Conservation (phyloP, 345 rosid genomes). For the Stellera chamaejasme region DNA sequence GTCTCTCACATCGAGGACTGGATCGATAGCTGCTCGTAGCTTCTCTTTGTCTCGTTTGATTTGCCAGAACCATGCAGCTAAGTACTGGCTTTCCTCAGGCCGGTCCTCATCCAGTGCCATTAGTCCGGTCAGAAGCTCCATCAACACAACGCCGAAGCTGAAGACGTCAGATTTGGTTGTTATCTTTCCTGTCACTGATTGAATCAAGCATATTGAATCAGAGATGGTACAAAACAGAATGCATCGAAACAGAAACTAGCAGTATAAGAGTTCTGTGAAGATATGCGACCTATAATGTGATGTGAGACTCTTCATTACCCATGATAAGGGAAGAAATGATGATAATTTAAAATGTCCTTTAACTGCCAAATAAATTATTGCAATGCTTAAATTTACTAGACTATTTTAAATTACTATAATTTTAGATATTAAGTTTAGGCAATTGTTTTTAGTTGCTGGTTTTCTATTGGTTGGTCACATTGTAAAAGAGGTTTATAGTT, state of each 20-base stretch:
- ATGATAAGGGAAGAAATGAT: neutral
- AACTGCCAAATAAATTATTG: too few relatives aligned
- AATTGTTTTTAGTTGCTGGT: too few relatives aligned
- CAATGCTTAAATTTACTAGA: too few relatives aligned
- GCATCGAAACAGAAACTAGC: neutral
- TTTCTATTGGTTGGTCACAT: too few relatives aligned
- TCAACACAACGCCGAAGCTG: conserved; percentile 68
- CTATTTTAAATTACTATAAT: too few relatives aligned
- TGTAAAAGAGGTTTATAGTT: too few relatives aligned
- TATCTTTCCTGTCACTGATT: conserved; percentile 64
- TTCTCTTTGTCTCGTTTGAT: conserved; percentile 50
- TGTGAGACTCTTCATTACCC: neutral
- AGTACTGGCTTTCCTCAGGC: conserved; percentile 66
- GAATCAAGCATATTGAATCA: conserved; percentile 7
- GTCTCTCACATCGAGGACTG: conserved; percentile 38
- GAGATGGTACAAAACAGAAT: conserved; percentile 2
- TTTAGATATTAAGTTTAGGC: too few relatives aligned
- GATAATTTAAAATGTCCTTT: neutral
- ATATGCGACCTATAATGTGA: too few relatives aligned
- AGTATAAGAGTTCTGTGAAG: too few relatives aligned
- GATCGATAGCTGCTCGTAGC: conserved; percentile 52
- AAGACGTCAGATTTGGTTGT: conserved; percentile 76
- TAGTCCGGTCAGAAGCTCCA: conserved; percentile 66
- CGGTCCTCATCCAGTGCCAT: conserved; percentile 66
- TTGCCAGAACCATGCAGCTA: conserved; percentile 69